Evolutionary conservation across 2,329 filamentous ascomycete species (phyloP), one percentile per base, ranked within the genome.

Genomic region (Epichloe gansuensis): DNA sequence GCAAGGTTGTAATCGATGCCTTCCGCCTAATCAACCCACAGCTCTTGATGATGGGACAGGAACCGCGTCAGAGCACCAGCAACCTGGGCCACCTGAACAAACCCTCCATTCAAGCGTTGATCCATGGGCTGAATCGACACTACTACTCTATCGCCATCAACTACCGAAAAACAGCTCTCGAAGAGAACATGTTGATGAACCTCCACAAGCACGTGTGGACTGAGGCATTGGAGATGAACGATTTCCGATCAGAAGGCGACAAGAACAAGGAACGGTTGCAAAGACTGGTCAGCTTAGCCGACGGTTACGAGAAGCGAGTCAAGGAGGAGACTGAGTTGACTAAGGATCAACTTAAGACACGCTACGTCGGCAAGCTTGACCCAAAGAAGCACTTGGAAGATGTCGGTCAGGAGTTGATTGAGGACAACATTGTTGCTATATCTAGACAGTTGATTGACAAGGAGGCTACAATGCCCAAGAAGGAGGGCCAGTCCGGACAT

Each of bases 111-210:
- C 94, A 98, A 74, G 91, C 94, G 38, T 84, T 98, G 53, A 98
- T 98, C 58, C 93, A 98, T 70, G 93, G 93, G 53, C 79, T 98
- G 44, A 98, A 98, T 75, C 80, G 93, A 64, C 93, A 98, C 75
- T 98, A 98, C 78, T 98, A 98, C 78, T 95, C 89, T 62, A 98
- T 98, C 66, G 91, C 82, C 54, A 97, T 98, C 74, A 90, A 96
- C 72, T 98, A 98, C 72, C 80, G 91, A 66, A 98, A 98, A 76
- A 95, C 91, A 0, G 91, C 89, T 1, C 76, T 98, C 49, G 93
- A 98, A 69, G 94, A 98, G 76, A 97, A 95, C 71, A 98, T 98
- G 93, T 72, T 98, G 63, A 98, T 98, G 94, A 98, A 98, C 68
- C 75, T 98, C 59, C 93, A 98, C 79, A 98, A 98, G 77, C 93